Evolutionary conservation across 1,139 yeast species (phyloP), one percentile per base, ranked within the genome.

Genomic region (Candida sp.): DNA sequence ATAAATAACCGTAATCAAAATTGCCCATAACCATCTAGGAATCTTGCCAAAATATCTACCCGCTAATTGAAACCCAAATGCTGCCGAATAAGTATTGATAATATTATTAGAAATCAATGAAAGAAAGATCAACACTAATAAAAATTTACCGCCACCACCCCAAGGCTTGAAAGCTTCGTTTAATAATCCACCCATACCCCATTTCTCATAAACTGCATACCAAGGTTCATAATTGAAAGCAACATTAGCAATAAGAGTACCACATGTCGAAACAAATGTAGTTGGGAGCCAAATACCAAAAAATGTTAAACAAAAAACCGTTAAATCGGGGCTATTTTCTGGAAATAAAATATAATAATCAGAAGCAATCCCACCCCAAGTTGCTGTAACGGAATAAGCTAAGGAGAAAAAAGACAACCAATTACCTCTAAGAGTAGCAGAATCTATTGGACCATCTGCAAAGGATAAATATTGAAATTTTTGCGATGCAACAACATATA

Each of bases 361-460:
- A 0, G 93, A 76, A 1, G 96, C 87, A 48, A 86, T 79, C 4
- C 93, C 85, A 33, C 95, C 95, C 97, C 97, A 90, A 1, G 96
- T 87, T 1, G 91, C 79, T 3, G 97, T 88, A 38, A 85, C 82
- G 29, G 96, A 84, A 57, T 87, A 87, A 33, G 85, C 75, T 40
- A 88, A 69, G 1, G 91, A 79, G 57, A 88, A 87, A 60, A 82
- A 86, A 15, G 89, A 78, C 25, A 89, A 61, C 79, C 88, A 81
- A 58, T 81, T 79, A 6, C 95, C 96, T 41, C 73, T 71, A 9
- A 58, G 48, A 3, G 75, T 67, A 7, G 64, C 60, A 1, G 69
- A 44, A 21, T 71, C 77, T 3, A 76, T 75, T 15, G 57, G 54
- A 19, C 81, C 69, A 39, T 63, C 68, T 5, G 68, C 62, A 43